A percentile compares a stretch with the other conserved stretches of the same genome.
Evolutionary conservation across 2,329 filamentous ascomycete species (phyloP).

Genomic region (Ascochyta fabae): DNA sequence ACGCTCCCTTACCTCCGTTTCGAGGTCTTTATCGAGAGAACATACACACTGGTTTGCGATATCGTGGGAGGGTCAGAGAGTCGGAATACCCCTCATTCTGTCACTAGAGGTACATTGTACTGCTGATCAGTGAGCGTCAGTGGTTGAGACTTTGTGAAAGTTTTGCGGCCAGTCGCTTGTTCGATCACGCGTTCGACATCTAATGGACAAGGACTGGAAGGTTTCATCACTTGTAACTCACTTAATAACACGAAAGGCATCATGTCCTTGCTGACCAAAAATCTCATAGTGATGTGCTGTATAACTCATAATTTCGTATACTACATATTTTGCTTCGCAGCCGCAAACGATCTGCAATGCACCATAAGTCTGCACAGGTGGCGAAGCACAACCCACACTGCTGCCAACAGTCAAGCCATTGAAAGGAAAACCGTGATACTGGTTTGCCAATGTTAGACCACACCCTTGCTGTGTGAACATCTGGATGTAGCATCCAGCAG

Average conservation of each 20-base stretch:
- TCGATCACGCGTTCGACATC: no score
- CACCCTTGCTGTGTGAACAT: neutral
- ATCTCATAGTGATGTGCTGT: no score
- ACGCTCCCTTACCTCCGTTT: no score
- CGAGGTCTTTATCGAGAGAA: no score
- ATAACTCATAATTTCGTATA: no score
- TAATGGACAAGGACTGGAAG: no score
- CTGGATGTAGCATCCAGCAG: constrained; percentile 1
- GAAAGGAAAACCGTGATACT: constrained; percentile 4
- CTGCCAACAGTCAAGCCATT: neutral
- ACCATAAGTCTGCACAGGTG: neutral
- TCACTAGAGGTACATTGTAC: constrained; percentile 96
- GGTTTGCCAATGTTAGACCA: constrained; percentile 2
- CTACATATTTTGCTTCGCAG: neutral
- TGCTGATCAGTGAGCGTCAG: constrained; percentile 78
- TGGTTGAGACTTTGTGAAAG: constrained; percentile 84
- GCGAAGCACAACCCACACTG: neutral
- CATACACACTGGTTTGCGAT: no score
- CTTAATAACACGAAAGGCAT: no score
- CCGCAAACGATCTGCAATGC: neutral
- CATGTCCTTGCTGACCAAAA: no score
- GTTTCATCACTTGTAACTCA: no score
- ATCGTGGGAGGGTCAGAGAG: constrained; percentile 46
- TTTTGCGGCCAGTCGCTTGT: no score
- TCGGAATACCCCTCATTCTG: constrained; percentile 90